These are phyloP conservation scores for Alternaria sp. DNA, from an alignment of 2,329 filamentous ascomycete genomes.

Conservation along the genomic window DNA sequence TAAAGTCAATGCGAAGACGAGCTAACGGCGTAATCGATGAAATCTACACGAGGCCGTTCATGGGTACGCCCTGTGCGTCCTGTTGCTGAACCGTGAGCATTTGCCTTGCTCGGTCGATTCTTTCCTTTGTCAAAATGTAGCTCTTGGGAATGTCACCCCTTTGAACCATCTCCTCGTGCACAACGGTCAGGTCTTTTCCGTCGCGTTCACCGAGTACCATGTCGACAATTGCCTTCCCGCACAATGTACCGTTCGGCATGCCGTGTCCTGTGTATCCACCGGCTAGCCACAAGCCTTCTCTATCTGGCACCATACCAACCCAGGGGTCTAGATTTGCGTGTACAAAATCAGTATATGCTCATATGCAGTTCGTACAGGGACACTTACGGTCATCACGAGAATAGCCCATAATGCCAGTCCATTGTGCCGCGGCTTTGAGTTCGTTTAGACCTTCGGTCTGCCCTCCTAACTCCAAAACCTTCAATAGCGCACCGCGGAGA, in stretches of 20 bases:
- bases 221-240: constrained; percentile 68
- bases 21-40: not conserved
- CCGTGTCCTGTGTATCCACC: constrained; percentile 77
- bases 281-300: constrained; percentile 67
- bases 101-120: constrained; percentile 42
- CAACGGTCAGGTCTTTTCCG: constrained; percentile 41
- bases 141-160: constrained; percentile 48
- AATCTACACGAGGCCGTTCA: constrained; percentile 39
- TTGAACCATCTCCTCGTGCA: constrained; percentile 47
- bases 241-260: constrained; percentile 76
- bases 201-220: constrained; percentile 61
- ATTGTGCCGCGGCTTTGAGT: constrained; percentile 61
- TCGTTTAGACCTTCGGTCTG: constrained; percentile 53
- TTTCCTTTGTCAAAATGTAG: constrained; percentile 51
- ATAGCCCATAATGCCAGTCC: constrained; percentile 85
- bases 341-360: no score
- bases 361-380: no score
- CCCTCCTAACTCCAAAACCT: constrained; percentile 48
- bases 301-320: constrained; percentile 72
- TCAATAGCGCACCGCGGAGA: constrained; percentile 59
- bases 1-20: not conserved
- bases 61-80: constrained; percentile 39
- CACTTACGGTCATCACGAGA: constrained; percentile 60
- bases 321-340: constrained; percentile 61
- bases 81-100: constrained; percentile 49